A percentile compares a stretch with the other conserved stretches of the same genome.
These are phyloP conservation scores for Kazachstania bromeliacearum DNA, from an alignment of 805 yeast species.

Conservation along the genomic window DNA sequence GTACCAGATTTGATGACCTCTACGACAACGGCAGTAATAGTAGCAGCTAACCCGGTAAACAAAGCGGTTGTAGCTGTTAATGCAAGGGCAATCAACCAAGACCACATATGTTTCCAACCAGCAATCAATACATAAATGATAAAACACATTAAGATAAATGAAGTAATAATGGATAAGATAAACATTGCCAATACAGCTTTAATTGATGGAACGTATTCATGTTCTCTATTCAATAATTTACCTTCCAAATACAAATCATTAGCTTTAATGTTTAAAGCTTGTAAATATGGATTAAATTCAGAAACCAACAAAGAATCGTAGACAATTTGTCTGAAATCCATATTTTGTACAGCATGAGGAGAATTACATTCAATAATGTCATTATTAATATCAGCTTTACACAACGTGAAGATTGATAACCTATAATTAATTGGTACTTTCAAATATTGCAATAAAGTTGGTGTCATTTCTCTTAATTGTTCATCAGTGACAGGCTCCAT, in stretches of 20 bases:
- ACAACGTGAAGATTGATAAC: slow-evolving; percentile 25
- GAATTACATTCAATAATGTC: slow-evolving; percentile 18
- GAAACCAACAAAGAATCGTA: slow-evolving; percentile 24
- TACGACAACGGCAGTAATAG: slow-evolving; percentile 20
- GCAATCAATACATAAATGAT: slow-evolving; percentile 9
- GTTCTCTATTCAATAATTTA: slow-evolving; percentile 23
- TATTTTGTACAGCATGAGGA: slow-evolving; percentile 27
- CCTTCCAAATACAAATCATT: slow-evolving; percentile 25
- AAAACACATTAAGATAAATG: slow-evolving; percentile 15
- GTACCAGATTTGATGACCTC: slow-evolving; percentile 27
- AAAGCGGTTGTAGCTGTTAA: slow-evolving; percentile 8
- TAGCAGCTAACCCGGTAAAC: slow-evolving; percentile 22
- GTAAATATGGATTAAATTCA: slow-evolving; percentile 24
- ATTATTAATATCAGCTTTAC: slow-evolving; percentile 19
- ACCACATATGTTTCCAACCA: slow-evolving; percentile 5
- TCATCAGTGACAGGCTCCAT: slow-evolving; percentile 15
- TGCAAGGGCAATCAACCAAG: slow-evolving; percentile 4
- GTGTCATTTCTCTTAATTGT: slow-evolving; percentile 17
- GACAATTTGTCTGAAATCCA: slow-evolving; percentile 25
- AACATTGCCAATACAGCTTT: slow-evolving; percentile 24
- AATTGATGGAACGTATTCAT: slow-evolving; percentile 27
- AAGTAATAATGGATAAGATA: slow-evolving; percentile 17
- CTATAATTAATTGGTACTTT: slow-evolving; percentile 21
- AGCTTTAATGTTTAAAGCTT: slow-evolving; percentile 21
- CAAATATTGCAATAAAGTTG: slow-evolving; percentile 20